A percentile compares a stretch with the other conserved stretches of the same genome.
phyloP scores from a whole-genome alignment of 202 grass and related monocot species.

The Elaeis oleifera region DNA sequence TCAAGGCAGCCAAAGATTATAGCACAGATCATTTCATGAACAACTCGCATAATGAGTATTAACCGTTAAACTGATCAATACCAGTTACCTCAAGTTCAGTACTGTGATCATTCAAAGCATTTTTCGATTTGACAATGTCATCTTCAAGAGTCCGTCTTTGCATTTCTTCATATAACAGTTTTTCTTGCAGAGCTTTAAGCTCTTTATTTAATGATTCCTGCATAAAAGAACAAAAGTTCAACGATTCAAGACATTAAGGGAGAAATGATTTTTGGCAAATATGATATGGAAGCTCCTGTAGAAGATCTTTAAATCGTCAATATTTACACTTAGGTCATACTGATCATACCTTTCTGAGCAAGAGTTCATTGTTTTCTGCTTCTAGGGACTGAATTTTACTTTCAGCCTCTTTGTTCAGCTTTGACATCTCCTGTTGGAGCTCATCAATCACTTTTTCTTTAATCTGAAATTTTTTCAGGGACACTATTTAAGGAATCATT shows the following conservation, averaged over 20 bases:
- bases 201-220: constrained; percentile 56
- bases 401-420: constrained; percentile 42
- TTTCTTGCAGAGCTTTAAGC: constrained; percentile 61
- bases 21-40: constrained; percentile 9
- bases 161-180: constrained; percentile 43
- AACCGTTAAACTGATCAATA: constrained; percentile 1
- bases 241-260: neutral
- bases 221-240: constrained; percentile 24
- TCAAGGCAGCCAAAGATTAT: constrained; percentile 16
- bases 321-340: neutral
- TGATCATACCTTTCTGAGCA: constrained; percentile 62
- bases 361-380: constrained; percentile 40
- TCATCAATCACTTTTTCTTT: constrained; percentile 47
- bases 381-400: constrained; percentile 47
- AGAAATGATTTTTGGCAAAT: no score
- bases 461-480: constrained; percentile 20
- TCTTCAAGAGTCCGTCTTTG: constrained; percentile 65
- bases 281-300: no score
- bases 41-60: constrained; percentile 5
- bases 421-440: constrained; percentile 42
- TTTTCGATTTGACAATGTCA: constrained; percentile 59
- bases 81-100: constrained; percentile 46
- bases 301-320: no score
- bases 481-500: neutral
- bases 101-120: constrained; percentile 34